These are phyloP conservation scores for Annulohypoxylon truncatum DNA, from an alignment of 2,329 filamentous ascomycete genomes.

Conservation along the genomic window DNA sequence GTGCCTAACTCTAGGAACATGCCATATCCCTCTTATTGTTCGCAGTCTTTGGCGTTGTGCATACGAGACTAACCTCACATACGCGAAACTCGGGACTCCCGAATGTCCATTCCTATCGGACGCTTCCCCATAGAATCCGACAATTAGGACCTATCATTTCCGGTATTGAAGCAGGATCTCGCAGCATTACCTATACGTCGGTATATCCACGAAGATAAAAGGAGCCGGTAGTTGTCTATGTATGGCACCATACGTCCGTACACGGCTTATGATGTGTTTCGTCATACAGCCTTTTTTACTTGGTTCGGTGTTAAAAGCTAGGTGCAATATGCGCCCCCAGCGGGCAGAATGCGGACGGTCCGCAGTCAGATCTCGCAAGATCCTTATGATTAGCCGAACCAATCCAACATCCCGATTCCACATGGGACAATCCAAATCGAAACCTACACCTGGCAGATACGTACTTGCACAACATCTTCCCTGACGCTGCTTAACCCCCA, in stretches of 20 bases:
- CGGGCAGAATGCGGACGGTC: conserved; percentile 19
- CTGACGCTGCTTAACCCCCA: conserved; percentile 2
- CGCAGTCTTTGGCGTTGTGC: neutral
- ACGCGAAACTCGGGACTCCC: conserved; percentile 22
- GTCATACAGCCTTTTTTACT: conserved; percentile 13
- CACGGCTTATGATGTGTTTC: conserved; percentile 9
- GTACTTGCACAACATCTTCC: conserved; percentile 2
- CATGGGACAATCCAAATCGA: conserved; percentile 7
- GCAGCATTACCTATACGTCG: conserved; percentile 26
- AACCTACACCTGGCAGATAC: conserved; percentile 13
- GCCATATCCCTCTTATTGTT: conserved; percentile 2
- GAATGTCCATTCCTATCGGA: conserved; percentile 6
- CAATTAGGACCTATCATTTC: neutral
- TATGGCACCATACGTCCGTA: neutral
- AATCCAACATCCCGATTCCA: conserved; percentile 12
- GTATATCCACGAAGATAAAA: conserved; percentile 13
- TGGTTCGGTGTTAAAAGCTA: conserved; percentile 27
- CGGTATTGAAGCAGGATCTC: conserved; percentile 26
- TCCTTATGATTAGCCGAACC: conserved; percentile 37
- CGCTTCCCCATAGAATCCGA: conserved; percentile 9
- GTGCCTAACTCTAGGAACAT: conserved; percentile 2
- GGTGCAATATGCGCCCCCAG: neutral
- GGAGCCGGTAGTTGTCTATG: neutral
- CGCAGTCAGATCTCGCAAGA: conserved; percentile 37
- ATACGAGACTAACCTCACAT: conserved; percentile 10